Evolutionary conservation across 176 grass and related monocot genomes (phyloP).

Genomic region (Oryza australiensis): DNA sequence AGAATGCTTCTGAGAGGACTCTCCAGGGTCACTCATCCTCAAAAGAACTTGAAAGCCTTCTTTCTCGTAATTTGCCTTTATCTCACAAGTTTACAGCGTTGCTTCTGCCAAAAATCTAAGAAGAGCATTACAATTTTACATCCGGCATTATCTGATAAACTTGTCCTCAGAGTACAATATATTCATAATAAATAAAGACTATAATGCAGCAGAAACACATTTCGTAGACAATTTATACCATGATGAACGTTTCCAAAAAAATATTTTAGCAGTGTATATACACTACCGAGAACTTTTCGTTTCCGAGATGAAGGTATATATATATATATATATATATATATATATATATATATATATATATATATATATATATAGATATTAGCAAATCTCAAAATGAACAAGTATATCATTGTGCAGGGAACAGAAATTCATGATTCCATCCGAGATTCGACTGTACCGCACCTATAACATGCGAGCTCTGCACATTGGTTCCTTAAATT

Average conservation of each 20-base stretch:
- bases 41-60: constrained; percentile 49
- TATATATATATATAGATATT: too few species aligned
- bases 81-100: neutral
- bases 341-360: too few species aligned
- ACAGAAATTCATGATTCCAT: neutral
- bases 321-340: too few species aligned
- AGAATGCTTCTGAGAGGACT: constrained; percentile 43
- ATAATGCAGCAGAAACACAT: neutral
- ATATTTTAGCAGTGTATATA: neutral
- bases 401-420: too few species aligned
- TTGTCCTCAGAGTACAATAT: neutral
- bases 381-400: too few species aligned
- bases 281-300: neutral
- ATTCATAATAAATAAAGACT: too few species aligned
- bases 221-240: neutral
- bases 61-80: constrained; percentile 16
- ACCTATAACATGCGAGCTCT: neutral
- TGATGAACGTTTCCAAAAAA: neutral
- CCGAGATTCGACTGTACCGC: too few species aligned
- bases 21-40: constrained; percentile 36
- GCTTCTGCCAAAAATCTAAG: constrained; percentile 16
- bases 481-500: neutral
- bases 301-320: neutral
- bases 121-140: neutral
- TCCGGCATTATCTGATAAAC: neutral